A percentile compares a stretch with the other conserved stretches of the same genome.
Evolutionary conservation across 2,329 filamentous ascomycete genomes (phyloP).

Genomic region (Zopfia rhizophila): DNA sequence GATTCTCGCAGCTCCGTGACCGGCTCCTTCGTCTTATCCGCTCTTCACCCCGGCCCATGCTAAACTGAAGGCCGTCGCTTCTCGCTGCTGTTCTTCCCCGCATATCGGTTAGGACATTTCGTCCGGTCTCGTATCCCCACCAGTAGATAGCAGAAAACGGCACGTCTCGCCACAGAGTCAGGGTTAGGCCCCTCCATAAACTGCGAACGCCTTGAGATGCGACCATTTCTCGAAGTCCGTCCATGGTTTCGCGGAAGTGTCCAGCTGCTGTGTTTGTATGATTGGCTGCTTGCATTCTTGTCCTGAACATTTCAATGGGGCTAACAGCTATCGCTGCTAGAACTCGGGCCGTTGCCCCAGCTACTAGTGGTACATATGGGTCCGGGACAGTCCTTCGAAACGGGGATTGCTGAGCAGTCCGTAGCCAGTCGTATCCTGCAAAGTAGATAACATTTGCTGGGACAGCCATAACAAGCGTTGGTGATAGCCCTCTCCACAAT

Average conservation of each 20-base stretch:
- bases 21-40: slow-evolving; percentile 49
- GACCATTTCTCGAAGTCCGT: slow-evolving; percentile 83
- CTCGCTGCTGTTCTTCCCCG: slow-evolving; percentile 63
- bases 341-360: slow-evolving; percentile 80
- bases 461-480: slow-evolving; percentile 91
- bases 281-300: slow-evolving; percentile 83
- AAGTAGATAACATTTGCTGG: slow-evolving; percentile 99
- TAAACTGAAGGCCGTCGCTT: slow-evolving; percentile 43
- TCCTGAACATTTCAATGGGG: slow-evolving; percentile 94
- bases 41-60: slow-evolving; percentile 44
- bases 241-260: slow-evolving; percentile 82
- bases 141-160: slow-evolving; percentile 98
- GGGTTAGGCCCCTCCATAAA: slow-evolving; percentile 87
- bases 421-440: slow-evolving; percentile 95
- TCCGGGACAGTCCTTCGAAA: slow-evolving; percentile 68
- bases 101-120: slow-evolving; percentile 74
- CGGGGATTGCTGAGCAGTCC: slow-evolving; percentile 77
- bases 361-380: slow-evolving; percentile 80
- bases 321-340: slow-evolving; percentile 85
- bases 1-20: slow-evolving; percentile 74
- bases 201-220: slow-evolving; percentile 78
- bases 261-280: slow-evolving; percentile 60
- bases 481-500: slow-evolving; percentile 93
- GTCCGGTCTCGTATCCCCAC: slow-evolving; percentile 93
- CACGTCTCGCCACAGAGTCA: slow-evolving; percentile 96